Evolutionary conservation across 257 asterid genomes (phyloP).

Genomic region (Plectranthus barbatus): DNA sequence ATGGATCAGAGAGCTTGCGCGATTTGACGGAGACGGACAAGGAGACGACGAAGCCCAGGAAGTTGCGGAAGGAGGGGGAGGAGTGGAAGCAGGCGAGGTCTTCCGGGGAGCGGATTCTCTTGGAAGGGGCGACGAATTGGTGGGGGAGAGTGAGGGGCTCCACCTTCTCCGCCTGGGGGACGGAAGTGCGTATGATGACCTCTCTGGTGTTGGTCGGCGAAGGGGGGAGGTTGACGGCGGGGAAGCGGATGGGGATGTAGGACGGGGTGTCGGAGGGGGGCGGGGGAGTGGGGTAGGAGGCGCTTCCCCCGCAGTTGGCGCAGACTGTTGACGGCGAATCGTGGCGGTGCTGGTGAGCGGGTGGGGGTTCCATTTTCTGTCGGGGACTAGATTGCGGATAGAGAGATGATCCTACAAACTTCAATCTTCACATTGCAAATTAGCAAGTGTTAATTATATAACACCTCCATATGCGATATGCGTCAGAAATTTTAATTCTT

Average conservation of each 20-base stretch:
- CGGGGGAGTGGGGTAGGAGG: conserved; percentile 48
- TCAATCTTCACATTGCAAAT: too few relatives aligned
- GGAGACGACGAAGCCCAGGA: conserved; percentile 69
- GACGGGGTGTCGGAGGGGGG: conserved; percentile 56
- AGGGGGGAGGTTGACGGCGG: conserved; percentile 72
- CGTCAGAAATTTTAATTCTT: too few relatives aligned
- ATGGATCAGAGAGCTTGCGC: conserved; percentile 60
- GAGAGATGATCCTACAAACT: too few relatives aligned
- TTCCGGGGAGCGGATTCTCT: conserved; percentile 45
- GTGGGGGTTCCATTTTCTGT: conserved; percentile 26
- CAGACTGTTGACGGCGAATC: conserved; percentile 28
- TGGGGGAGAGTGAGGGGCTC: conserved; percentile 47
- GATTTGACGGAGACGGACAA: conserved; percentile 66
- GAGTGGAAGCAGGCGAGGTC: conserved; percentile 59
- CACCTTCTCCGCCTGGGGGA: conserved; percentile 59
- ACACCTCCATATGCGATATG: too few relatives aligned
- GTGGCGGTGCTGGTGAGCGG: conserved; percentile 31
- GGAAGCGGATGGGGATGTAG: conserved; percentile 85
- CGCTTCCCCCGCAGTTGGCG: conserved; percentile 71
- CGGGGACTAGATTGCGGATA: too few relatives aligned
- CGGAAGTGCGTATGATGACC: conserved; percentile 80
- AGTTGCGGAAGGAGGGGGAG: conserved; percentile 45
- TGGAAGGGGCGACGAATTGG: conserved; percentile 47
- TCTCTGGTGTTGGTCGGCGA: conserved; percentile 62
- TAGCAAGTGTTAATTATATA: too few relatives aligned